These are phyloP conservation scores for Bullera alba DNA, from an alignment of 768 basidiomycete genomes.

Conservation along the genomic window DNA sequence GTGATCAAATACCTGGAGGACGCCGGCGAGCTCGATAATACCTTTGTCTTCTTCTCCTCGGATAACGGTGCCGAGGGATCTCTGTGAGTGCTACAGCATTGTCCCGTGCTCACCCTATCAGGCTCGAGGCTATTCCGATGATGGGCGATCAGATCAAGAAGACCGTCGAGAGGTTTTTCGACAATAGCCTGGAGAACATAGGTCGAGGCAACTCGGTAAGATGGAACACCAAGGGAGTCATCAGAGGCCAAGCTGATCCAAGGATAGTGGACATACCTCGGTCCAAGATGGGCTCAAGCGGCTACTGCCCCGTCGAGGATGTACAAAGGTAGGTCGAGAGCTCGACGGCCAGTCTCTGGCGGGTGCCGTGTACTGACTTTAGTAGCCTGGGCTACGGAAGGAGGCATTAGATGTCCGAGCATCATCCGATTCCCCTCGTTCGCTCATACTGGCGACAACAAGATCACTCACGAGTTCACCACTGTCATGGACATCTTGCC, in stretches of 20 bases:
- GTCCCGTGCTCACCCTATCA: not conserved
- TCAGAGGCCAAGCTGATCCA: not conserved
- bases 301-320: conserved; percentile 35
- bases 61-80: conserved; percentile 43
- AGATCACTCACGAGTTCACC: conserved; percentile 29
- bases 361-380: conserved; percentile 1
- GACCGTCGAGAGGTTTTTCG: conserved; percentile 20
- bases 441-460: not conserved
- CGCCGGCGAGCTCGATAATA: conserved; percentile 36
- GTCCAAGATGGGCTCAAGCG: conserved; percentile 41
- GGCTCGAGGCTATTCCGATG: conserved; percentile 30
- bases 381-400: conserved; percentile 27
- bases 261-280: conserved; percentile 27
- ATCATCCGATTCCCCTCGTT: conserved; percentile 29
- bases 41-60: conserved; percentile 36
- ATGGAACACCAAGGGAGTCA: not conserved
- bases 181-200: conserved; percentile 32
- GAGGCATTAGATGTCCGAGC: conserved; percentile 33
- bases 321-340: conserved; percentile 28
- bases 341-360: not conserved
- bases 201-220: conserved; percentile 35
- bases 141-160: conserved; percentile 18
- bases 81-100: conserved; percentile 10
- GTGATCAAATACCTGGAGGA: conserved; percentile 30
- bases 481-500: conserved; percentile 43